Conservation (phyloP, 2,329 filamentous ascomycete genomes). For the Talaromyces sp. region DNA sequence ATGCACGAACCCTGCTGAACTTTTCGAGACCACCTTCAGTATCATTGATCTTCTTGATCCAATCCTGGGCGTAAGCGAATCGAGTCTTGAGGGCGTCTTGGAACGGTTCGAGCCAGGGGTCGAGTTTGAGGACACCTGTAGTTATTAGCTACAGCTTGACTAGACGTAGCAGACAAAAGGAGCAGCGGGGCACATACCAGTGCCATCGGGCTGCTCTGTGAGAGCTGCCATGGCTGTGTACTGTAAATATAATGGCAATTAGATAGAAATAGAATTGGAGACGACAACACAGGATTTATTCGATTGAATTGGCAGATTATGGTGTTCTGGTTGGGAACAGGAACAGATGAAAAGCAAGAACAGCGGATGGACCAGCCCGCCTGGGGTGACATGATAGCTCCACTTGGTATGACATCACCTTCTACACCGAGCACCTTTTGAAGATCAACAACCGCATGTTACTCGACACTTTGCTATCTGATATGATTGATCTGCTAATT, state of each 20-base stretch:
- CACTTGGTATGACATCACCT: not conserved
- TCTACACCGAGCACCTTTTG: not conserved
- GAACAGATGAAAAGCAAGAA: not conserved
- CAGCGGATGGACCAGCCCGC: not conserved
- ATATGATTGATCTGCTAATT: not conserved
- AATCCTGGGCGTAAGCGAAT: slow-evolving; percentile 75
- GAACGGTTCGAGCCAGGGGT: slow-evolving; percentile 88
- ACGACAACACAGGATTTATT: not conserved
- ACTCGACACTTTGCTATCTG: too few species aligned
- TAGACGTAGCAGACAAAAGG: not conserved
- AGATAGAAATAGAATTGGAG: not conserved
- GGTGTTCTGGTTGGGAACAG: not conserved
- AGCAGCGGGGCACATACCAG: slow-evolving; percentile 13
- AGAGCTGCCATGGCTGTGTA: slow-evolving; percentile 12
- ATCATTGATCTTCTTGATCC: slow-evolving; percentile 79
- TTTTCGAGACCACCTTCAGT: slow-evolving; percentile 86
- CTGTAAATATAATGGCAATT: not conserved
- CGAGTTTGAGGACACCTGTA: slow-evolving; percentile 77
- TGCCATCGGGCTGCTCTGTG: slow-evolving; percentile 17
- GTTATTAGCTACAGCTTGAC: not conserved
- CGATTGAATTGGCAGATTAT: not conserved
- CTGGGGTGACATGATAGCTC: not conserved
- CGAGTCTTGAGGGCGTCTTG: slow-evolving; percentile 70
- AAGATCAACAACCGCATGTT: not conserved
- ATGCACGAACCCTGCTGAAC: slow-evolving; percentile 69